phyloP scores from a whole-genome alignment of 305 asterid species.

The Solanum hybrid region DNA sequence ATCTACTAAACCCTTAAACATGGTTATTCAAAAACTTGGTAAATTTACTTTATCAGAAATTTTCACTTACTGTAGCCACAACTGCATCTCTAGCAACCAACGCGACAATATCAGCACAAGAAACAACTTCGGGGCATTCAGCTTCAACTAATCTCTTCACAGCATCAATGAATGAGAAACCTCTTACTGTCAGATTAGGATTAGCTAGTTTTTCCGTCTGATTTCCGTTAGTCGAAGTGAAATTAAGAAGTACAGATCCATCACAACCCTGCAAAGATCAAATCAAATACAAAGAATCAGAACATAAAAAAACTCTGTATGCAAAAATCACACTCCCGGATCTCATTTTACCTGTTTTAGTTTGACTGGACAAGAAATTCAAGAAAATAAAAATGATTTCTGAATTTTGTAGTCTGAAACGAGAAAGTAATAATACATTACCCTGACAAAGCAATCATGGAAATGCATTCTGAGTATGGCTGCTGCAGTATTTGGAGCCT shows the following conservation, averaged over 20 bases:
- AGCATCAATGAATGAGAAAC: slow-evolving; percentile 54
- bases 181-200: slow-evolving; percentile 52
- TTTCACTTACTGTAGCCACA: slow-evolving; percentile 46
- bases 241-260: slow-evolving; percentile 52
- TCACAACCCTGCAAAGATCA: slow-evolving; percentile 42
- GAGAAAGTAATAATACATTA: not conserved
- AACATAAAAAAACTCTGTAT: not conserved
- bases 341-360: not conserved
- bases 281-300: not conserved
- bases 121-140: slow-evolving; percentile 58
- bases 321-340: not conserved
- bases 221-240: slow-evolving; percentile 48
- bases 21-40: not conserved
- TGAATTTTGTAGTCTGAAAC: accelerated
- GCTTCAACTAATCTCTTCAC: slow-evolving; percentile 46
- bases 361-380: not conserved
- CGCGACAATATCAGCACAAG: slow-evolving; percentile 59
- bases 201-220: slow-evolving; percentile 46
- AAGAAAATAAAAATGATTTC: not conserved
- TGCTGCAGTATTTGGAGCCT: slow-evolving; percentile 8
- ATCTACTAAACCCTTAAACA: not conserved
- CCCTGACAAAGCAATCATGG: slow-evolving; percentile 22
- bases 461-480: slow-evolving; percentile 16
- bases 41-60: not conserved
- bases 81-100: slow-evolving; percentile 63